Conservation (phyloP, 2,329 filamentous ascomycete species). For the Colletotrichum tabaci region DNA sequence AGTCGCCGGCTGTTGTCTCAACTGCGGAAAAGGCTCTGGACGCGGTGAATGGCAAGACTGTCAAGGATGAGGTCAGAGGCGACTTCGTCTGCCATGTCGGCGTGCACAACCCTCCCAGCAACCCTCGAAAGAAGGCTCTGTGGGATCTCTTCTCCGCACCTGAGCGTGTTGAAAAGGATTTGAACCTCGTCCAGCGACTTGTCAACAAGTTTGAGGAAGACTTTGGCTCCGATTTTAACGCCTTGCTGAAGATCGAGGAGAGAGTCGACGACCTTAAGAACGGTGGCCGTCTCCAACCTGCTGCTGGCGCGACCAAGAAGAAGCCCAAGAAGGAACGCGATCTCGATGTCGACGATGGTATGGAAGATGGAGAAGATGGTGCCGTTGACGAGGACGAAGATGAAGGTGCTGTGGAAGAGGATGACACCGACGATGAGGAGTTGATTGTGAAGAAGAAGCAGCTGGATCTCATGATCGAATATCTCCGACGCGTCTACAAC, state of each 20-base stretch:
- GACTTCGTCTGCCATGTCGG: slow-evolving; percentile 99
- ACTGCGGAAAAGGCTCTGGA: slow-evolving; percentile 90
- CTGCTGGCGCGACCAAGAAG: slow-evolving; percentile 65
- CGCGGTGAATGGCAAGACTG: slow-evolving; percentile 97
- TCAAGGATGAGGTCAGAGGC: slow-evolving; percentile 92
- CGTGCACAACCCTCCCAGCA: slow-evolving; percentile 89
- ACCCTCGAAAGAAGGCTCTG: slow-evolving; percentile 92
- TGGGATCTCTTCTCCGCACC: slow-evolving; percentile 98
- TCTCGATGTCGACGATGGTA: slow-evolving; percentile 72
- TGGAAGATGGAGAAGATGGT: slow-evolving; percentile 75
- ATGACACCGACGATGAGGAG: slow-evolving; percentile 91
- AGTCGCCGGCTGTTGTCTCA: slow-evolving; percentile 64
- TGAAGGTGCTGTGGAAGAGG: slow-evolving; percentile 82
- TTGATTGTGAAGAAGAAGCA: slow-evolving; percentile 95
- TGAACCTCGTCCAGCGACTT: slow-evolving; percentile 85
- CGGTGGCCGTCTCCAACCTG: slow-evolving; percentile 82
- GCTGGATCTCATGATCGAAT: slow-evolving; percentile 95
- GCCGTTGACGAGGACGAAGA: slow-evolving; percentile 86
- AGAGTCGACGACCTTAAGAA: slow-evolving; percentile 85
- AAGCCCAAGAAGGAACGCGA: slow-evolving; percentile 75
- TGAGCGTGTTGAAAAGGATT: slow-evolving; percentile 92
- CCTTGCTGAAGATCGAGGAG: slow-evolving; percentile 85
- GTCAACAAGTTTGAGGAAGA: slow-evolving; percentile 89
- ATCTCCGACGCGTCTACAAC: slow-evolving; percentile 95
- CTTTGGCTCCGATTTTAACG: slow-evolving; percentile 83